Base-by-base conservation (phyloP, 805 yeast species). In the Metschnikowia santaceciliae region DNA sequence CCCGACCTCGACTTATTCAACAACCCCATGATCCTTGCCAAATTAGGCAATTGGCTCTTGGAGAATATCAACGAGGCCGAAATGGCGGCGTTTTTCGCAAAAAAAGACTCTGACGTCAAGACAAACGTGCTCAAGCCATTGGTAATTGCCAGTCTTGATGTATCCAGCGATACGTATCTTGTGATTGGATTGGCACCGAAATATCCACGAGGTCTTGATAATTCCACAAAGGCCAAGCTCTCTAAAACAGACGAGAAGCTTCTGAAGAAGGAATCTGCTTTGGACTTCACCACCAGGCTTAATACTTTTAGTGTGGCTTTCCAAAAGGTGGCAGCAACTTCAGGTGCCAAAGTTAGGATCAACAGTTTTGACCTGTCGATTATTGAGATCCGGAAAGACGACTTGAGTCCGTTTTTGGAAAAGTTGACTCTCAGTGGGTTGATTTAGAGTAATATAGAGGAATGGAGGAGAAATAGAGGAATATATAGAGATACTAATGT, bases 321-420 rank as follows among this genome's bases (percentile, higher is more conserved):
- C 67, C 97, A 90, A 66, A 86, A 85, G 56, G 88, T 91, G 26
- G 94, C 97, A 1, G 77, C 76, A 42, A 80, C 81, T 19, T 87
- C 96, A 5, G 92, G 90, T 39, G 97, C 97, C 2, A 83, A 87
- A 59, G 90, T 90, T 17, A 79, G 92, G 61, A 87, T 94, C 54
- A 98, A 94, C 66, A 90, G 96, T 62, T 94, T 94, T 69, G 98
- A 94, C 65, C 88, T 96, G 56, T 83, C 97, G 3, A 88, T 94
- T 20, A 90, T 94, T 41, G 97, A 94, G 69, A 84, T 94, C 40
- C 72, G 89, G 53, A 86, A 84, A 62, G 96, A 91, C 45, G 99
- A 94, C 65, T 72, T 94, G 55, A 76, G 90, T 4, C 88, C 96
- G 46, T 94, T 94, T 62, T 69, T 94, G 54, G 98, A 94, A 64